phyloP scores from a whole-genome alignment of 179 eudicot genomes.

The Corrigiola litoralis region DNA sequence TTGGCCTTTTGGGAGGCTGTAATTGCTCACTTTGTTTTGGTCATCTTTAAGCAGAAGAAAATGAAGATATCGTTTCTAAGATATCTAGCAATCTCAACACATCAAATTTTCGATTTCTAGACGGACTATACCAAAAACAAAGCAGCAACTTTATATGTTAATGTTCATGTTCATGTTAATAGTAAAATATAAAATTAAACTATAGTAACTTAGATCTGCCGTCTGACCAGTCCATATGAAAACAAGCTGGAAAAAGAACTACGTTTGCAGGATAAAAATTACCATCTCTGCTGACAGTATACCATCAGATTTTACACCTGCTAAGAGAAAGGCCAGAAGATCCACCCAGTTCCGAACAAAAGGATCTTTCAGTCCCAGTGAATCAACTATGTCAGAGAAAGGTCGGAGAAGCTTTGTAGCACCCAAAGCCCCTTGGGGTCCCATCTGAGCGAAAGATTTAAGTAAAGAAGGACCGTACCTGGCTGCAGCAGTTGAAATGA shows the following conservation, averaged over 20 bases:
- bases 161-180: too few relatives aligned
- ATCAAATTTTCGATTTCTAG: background rate
- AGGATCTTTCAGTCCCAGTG: conserved; percentile 77
- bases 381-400: conserved; percentile 79
- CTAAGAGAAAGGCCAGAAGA: conserved; percentile 86
- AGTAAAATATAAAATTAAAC: background rate
- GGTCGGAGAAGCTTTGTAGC: conserved; percentile 95
- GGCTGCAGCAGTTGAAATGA: conserved; percentile 80
- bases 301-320: conserved; percentile 93
- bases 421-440: conserved; percentile 81
- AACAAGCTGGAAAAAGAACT: background rate
- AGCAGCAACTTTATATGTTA: too few relatives aligned
- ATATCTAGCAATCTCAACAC: background rate
- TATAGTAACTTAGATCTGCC: too few relatives aligned
- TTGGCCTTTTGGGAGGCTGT: background rate
- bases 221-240: too few relatives aligned
- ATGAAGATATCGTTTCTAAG: background rate
- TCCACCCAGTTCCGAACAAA: conserved; percentile 94
- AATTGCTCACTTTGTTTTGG: background rate
- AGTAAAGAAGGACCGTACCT: conserved; percentile 84
- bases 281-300: conserved; percentile 98
- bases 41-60: background rate
- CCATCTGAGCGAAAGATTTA: conserved; percentile 84
- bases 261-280: conserved; percentile 33
- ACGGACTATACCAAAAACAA: too few relatives aligned